phyloP scores from a whole-genome alignment of 2,329 filamentous ascomycete species.

The Cercospora zeina region DNA sequence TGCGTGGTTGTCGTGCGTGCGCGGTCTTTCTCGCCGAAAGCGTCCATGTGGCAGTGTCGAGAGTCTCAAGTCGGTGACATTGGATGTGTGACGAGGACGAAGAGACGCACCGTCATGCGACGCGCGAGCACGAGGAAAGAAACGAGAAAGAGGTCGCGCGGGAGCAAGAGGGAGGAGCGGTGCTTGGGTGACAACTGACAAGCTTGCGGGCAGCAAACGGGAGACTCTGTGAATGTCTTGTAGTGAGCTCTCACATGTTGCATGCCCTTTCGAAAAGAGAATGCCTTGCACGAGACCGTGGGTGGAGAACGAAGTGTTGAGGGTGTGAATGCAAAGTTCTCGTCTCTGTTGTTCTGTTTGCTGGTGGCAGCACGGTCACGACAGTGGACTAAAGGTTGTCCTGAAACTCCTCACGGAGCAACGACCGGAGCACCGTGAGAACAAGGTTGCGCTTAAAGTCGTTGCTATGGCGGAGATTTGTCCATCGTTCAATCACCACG shows the following conservation, averaged over 20 bases:
- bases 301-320: too few species aligned
- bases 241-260: too few species aligned
- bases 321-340: too few species aligned
- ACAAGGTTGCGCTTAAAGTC: not conserved
- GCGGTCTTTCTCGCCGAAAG: conserved; percentile 25
- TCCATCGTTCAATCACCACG: not conserved
- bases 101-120: not conserved
- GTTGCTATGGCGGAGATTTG: not conserved
- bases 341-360: too few species aligned
- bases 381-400: not conserved
- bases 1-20: conserved; percentile 19
- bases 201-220: too few species aligned
- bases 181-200: not conserved
- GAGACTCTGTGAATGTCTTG: too few species aligned
- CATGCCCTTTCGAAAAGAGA: too few species aligned
- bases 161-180: not conserved
- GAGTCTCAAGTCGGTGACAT: conserved; percentile 6
- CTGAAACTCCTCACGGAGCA: conserved; percentile 1
- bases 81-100: not conserved
- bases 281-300: too few species aligned
- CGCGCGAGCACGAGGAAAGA: not conserved
- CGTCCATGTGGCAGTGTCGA: not conserved
- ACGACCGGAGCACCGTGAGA: not conserved
- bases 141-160: not conserved
- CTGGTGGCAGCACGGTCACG: not conserved